A percentile compares a stretch with the other conserved stretches of the same genome.
phyloP scores from a whole-genome alignment of 805 yeast species.

The Saturnispora kantuleensis region DNA sequence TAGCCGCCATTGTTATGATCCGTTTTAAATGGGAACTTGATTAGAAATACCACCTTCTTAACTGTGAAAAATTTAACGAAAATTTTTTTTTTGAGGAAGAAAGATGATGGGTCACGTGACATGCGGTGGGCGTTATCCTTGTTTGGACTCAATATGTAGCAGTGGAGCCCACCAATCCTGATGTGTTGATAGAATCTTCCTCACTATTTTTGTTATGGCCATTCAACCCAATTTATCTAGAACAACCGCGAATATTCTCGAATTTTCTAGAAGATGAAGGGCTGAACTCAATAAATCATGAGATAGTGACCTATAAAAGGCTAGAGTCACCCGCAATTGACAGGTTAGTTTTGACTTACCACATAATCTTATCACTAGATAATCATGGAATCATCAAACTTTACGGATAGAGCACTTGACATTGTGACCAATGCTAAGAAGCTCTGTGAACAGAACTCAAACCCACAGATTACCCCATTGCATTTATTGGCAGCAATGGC shows the following conservation, averaged over 20 bases:
- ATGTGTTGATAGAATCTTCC: background rate
- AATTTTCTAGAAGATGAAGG: background rate
- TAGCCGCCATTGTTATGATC: conserved; percentile 42
- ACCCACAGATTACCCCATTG: conserved; percentile 76
- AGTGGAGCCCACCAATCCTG: background rate
- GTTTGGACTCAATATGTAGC: background rate
- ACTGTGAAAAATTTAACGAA: conserved; percentile 1
- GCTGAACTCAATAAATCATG: background rate
- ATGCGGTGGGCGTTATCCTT: background rate
- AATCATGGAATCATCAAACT: conserved; percentile 59
- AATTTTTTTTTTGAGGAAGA: background rate
- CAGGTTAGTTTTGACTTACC: no score
- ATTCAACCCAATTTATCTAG: background rate
- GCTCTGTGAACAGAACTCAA: conserved; percentile 75
- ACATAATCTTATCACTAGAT: background rate
- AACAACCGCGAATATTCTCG: conserved; percentile 1
- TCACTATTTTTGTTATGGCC: background rate
- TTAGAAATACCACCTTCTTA: background rate
- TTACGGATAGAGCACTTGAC: conserved; percentile 87
- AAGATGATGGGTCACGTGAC: background rate
- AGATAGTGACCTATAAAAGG: background rate
- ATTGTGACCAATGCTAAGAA: conserved; percentile 71
- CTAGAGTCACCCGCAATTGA: no score
- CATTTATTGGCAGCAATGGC: conserved; percentile 90
- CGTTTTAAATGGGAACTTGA: background rate